phyloP scores from a whole-genome alignment of 495 filamentous ascomycete species.

The Talaromyces adpressus region DNA sequence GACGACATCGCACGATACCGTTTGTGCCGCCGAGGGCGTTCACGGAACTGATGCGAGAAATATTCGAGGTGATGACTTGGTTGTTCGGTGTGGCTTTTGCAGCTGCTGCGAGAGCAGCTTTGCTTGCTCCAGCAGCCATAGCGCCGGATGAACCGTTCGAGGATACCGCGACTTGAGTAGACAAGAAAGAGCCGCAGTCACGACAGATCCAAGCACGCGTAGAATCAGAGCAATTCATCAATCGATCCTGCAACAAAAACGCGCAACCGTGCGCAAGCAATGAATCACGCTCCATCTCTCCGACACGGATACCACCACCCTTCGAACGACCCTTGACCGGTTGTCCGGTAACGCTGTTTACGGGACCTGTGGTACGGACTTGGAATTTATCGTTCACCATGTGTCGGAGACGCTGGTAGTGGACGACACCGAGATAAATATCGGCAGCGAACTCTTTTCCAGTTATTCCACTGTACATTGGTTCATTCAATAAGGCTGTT shows the following conservation, averaged over 20 bases:
- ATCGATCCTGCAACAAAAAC: slow-evolving; percentile 87
- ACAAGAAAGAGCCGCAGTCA: slow-evolving; percentile 79
- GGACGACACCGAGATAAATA: slow-evolving; percentile 94
- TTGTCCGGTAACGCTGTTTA: slow-evolving; percentile 83
- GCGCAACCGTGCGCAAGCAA: slow-evolving; percentile 91
- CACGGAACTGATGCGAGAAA: slow-evolving; percentile 9
- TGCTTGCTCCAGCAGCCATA: slow-evolving; percentile 20
- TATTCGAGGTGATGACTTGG: slow-evolving; percentile 12
- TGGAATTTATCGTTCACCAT: slow-evolving; percentile 99
- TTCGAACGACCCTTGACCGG: slow-evolving; percentile 93
- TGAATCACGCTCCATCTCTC: slow-evolving; percentile 97
- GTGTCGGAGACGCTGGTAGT: slow-evolving; percentile 95
- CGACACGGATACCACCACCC: slow-evolving; percentile 96
- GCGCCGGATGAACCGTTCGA: slow-evolving; percentile 18
- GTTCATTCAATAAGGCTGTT: slow-evolving; percentile 63
- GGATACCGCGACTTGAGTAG: slow-evolving; percentile 63
- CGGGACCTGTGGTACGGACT: slow-evolving; percentile 89
- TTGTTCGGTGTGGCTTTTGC: slow-evolving; percentile 25
- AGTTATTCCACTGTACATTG: slow-evolving; percentile 94
- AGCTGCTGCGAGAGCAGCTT: slow-evolving; percentile 25
- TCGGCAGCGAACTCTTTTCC: slow-evolving; percentile 89
- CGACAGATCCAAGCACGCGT: slow-evolving; percentile 81
- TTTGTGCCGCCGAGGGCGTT: slow-evolving; percentile 37
- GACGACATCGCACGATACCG: slow-evolving; percentile 73
- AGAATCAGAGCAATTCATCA: slow-evolving; percentile 95